phyloP scores from a whole-genome alignment of 148 eudicot genomes.

The Bassia scoparia region DNA sequence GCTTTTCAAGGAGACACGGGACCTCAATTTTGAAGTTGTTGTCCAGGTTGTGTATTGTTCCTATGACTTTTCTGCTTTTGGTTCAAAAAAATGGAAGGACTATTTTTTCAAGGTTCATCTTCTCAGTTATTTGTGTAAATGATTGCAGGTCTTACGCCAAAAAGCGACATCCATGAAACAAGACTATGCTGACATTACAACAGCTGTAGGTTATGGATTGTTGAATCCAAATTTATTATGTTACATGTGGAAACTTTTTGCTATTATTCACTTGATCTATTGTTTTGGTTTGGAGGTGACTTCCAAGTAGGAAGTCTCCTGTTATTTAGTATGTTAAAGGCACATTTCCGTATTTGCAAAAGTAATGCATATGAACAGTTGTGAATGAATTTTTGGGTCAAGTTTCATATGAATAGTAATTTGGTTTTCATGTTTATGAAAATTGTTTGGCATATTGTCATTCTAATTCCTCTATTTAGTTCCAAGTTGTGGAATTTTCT shows the following conservation, averaged over 20 bases:
- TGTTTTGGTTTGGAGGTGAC: background rate
- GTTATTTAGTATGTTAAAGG: conserved; percentile 9
- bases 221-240: background rate
- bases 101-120: conserved; percentile 18
- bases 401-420: background rate
- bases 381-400: background rate
- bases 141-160: conserved; percentile 86
- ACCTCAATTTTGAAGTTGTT: conserved; percentile 94
- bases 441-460: background rate
- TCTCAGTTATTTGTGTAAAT: conserved; percentile 37
- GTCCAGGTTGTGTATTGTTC: conserved; percentile 72
- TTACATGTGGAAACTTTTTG: conserved; percentile 11
- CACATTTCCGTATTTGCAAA: background rate
- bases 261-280: background rate
- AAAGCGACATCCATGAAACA: conserved; percentile 98
- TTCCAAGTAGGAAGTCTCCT: background rate
- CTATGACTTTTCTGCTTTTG: conserved; percentile 1
- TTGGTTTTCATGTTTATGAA: background rate
- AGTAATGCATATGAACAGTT: background rate
- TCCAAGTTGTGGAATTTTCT: background rate
- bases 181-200: conserved; percentile 80
- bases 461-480: background rate
- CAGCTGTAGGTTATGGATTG: conserved; percentile 46
- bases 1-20: conserved; percentile 87
- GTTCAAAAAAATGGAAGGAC: background rate